Percentiles rank a stretch among this genome's conserved stretches.
These are phyloP conservation scores for Zopfia rhizophila DNA, from an alignment of 2,329 filamentous ascomycete genomes.

Conservation along the genomic window DNA sequence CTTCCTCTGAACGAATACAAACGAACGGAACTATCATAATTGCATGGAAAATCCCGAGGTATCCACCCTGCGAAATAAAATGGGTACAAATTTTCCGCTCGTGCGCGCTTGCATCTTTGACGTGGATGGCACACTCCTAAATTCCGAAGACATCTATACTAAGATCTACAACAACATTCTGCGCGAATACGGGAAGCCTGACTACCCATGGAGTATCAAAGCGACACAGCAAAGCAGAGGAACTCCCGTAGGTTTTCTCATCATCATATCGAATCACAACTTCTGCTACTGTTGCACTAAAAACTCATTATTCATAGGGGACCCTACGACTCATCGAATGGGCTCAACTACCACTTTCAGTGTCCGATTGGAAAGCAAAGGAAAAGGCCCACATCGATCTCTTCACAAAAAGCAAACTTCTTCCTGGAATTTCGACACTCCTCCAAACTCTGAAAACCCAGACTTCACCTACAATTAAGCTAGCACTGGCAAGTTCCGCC, in stretches of 20 bases:
- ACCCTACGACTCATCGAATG: constrained; percentile 31
- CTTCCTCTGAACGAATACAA: too few species aligned
- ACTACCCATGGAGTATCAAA: constrained; percentile 34
- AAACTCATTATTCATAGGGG: constrained; percentile 18
- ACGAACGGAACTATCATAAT: too few species aligned
- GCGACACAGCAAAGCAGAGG: constrained; percentile 34
- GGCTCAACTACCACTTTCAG: constrained; percentile 30
- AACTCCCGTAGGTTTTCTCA: constrained; percentile 15
- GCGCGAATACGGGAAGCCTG: constrained; percentile 25
- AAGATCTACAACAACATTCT: constrained; percentile 36
- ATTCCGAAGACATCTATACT: constrained; percentile 47
- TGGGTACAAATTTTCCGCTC: constrained; percentile 22
- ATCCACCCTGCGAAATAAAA: too few species aligned
- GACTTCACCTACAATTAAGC: neutral
- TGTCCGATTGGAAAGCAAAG: constrained; percentile 26
- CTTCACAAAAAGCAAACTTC: constrained; percentile 22
- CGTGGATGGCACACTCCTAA: constrained; percentile 48
- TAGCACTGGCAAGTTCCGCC: constrained; percentile 19
- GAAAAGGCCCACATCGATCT: constrained; percentile 19
- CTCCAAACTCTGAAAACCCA: neutral
- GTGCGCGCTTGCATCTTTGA: constrained; percentile 50
- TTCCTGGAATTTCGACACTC: neutral
- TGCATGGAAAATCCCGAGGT: too few species aligned
- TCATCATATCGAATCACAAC: neutral
- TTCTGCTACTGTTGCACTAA: neutral